A percentile compares a stretch with the other conserved stretches of the same genome.
Conservation (phyloP, 2,329 filamentous ascomycete genomes). For the Erysiphe pulchra region DNA sequence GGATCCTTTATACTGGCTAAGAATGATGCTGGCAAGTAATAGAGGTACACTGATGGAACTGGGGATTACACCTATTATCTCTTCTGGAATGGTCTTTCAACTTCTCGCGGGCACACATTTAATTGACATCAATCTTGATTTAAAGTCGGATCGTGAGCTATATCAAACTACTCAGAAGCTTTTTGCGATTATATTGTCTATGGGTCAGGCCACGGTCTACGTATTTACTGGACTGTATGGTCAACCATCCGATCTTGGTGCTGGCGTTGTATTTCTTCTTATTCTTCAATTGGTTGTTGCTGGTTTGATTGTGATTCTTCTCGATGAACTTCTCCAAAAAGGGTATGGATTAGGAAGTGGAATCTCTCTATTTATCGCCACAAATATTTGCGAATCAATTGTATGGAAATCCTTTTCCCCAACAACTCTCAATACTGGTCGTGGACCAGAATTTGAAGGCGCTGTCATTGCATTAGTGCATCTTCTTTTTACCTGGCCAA, state of each 20-base stretch:
- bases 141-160: conserved; percentile 97
- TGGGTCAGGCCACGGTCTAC: conserved; percentile 93
- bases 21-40: conserved; percentile 99
- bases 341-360: conserved; percentile 94
- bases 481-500: conserved; percentile 90
- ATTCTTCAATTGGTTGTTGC: conserved; percentile 95
- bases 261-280: conserved; percentile 92
- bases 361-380: conserved; percentile 98
- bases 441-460: conserved; percentile 96
- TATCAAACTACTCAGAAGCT: conserved; percentile 99
- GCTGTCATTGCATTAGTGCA: conserved; percentile 96
- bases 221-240: conserved; percentile 97
- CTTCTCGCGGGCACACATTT: conserved; percentile 97
- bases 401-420: conserved; percentile 99
- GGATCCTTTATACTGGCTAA: conserved; percentile 96
- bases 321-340: conserved; percentile 98
- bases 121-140: conserved; percentile 98
- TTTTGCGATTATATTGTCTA: conserved; percentile 89
- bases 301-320: conserved; percentile 94
- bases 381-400: conserved; percentile 99
- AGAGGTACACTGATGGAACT: conserved; percentile 87
- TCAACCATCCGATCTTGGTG: conserved; percentile 83
- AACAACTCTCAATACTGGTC: conserved; percentile 96
- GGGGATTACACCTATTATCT: conserved; percentile 97
- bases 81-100: conserved; percentile 99